Base-by-base conservation (phyloP, 1,284 basidiomycete genomes). In the Naganishia sp. region DNA sequence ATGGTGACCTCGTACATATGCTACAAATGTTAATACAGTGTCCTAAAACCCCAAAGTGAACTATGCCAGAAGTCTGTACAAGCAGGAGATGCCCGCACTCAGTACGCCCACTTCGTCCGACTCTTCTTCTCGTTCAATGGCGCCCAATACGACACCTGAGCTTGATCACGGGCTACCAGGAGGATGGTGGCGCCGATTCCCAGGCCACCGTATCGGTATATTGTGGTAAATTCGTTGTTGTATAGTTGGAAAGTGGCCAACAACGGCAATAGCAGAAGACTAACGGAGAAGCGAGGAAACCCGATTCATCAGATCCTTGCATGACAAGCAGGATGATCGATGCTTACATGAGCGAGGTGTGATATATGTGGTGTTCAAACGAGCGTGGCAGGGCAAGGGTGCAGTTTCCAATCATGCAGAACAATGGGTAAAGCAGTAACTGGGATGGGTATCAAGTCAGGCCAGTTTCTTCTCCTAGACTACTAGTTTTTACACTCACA, bases 351-450 rank as follows among this genome's bases (percentile, higher is more conserved):
- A 68, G 52, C 15, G 57, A 55, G 4, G 64, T 44, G 39, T 66
- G 53, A 45, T 69, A 69, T 13, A 64, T 23, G 48, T 69, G 68
- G 50, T 69, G 68, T 45, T 66, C 68, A 46, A 55, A 69, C 1
- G 60, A 63, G 18, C 23, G 23, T 21, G 68, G 68, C 42, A 69
- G 56, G 10, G 52, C 43, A 21, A 54, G 39, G 31, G 33, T 59
- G n/a, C 56, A 45, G 15, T 49, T 45, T 9, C 36, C 33, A 23
- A 64, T 16, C 18, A 50, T 42, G 43, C 55, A 42, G 54, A 66
- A 46, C 36, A 66, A 15, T 6, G 68, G 68, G 31, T 55, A 55
- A 33, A 69, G 46, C 39, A 65, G 60, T 11, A 69, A 49, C 63
- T 65, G 44, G 28, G 18, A 39, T 13, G 21, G 7, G 15, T 15